Percentiles rank a stretch among this genome's conserved stretches.
Conservation (phyloP, 176 grass and related monocot genomes). For the Themeda triandra region DNA sequence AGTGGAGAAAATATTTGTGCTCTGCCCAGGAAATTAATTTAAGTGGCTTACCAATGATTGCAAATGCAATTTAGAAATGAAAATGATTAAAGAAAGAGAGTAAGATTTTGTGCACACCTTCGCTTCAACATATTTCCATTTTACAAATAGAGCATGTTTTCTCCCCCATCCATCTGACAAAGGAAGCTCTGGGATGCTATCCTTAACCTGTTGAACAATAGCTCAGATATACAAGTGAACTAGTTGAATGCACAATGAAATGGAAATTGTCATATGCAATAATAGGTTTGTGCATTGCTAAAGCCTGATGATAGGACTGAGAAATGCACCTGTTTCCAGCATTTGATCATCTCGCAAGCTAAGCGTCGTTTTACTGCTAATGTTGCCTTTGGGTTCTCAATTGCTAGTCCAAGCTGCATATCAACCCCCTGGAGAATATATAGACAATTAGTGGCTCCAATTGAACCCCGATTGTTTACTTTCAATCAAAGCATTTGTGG, state of each 20-base stretch:
- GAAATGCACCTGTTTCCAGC: conserved; percentile 71
- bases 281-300: neutral
- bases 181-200: conserved; percentile 61
- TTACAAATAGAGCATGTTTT: conserved; percentile 75
- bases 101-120: conserved; percentile 41
- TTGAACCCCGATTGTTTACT: neutral
- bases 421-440: conserved; percentile 55
- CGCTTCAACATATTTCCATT: conserved; percentile 83
- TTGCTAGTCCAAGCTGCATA: conserved; percentile 84
- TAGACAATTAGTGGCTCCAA: conserved; percentile 21
- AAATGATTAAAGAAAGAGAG: conserved; percentile 13
- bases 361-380: conserved; percentile 79
- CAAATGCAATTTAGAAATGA: neutral
- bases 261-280: neutral
- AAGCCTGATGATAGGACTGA: neutral
- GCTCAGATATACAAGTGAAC: neutral
- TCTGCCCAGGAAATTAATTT: neutral
- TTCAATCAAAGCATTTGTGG: neutral
- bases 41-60: neutral
- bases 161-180: conserved; percentile 60
- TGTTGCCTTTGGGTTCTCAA: conserved; percentile 81
- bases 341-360: conserved; percentile 83
- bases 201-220: conserved; percentile 58
- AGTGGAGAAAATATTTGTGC: neutral
- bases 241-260: neutral